A percentile compares a stretch with the other conserved stretches of the same genome.
Evolutionary conservation across 495 filamentous ascomycete genomes (phyloP).

Genomic region (Massariosphaeria phaeospora): DNA sequence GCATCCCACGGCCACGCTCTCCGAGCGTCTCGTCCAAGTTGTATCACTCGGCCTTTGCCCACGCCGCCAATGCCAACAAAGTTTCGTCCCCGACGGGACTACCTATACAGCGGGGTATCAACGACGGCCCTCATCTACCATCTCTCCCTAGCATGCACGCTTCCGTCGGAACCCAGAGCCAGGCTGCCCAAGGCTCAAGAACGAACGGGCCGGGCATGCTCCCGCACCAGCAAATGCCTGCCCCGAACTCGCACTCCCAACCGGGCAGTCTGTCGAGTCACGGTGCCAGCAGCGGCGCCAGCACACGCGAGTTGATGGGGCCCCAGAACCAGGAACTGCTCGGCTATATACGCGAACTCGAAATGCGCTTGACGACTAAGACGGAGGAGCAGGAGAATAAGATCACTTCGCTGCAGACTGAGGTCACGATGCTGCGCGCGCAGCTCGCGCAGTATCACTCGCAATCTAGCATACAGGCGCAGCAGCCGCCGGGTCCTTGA

Average conservation of each 20-base stretch:
- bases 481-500: too few species aligned
- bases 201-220: slow-evolving; percentile 37
- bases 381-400: slow-evolving; percentile 38
- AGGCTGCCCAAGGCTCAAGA: slow-evolving; percentile 25
- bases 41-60: slow-evolving; percentile 61
- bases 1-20: slow-evolving; percentile 59
- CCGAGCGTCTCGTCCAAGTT: slow-evolving; percentile 64
- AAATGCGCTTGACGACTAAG: slow-evolving; percentile 32
- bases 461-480: slow-evolving; percentile 1
- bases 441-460: slow-evolving; percentile 30
- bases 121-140: slow-evolving; percentile 48
- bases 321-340: slow-evolving; percentile 29
- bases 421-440: slow-evolving; percentile 34
- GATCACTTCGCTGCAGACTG: slow-evolving; percentile 34
- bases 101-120: slow-evolving; percentile 36
- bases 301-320: slow-evolving; percentile 39
- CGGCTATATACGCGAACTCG: slow-evolving; percentile 37
- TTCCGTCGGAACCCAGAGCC: slow-evolving; percentile 22
- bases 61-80: slow-evolving; percentile 45
- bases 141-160: slow-evolving; percentile 6
- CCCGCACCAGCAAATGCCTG: slow-evolving; percentile 31
- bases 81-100: slow-evolving; percentile 42
- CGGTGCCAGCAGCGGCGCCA: slow-evolving; percentile 38
- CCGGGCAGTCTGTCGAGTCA: slow-evolving; percentile 41
- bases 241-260: slow-evolving; percentile 31